These are phyloP conservation scores for Coemansia furcata DNA, from an alignment of 192 early-diverging fungal genomes.

Conservation along the genomic window DNA sequence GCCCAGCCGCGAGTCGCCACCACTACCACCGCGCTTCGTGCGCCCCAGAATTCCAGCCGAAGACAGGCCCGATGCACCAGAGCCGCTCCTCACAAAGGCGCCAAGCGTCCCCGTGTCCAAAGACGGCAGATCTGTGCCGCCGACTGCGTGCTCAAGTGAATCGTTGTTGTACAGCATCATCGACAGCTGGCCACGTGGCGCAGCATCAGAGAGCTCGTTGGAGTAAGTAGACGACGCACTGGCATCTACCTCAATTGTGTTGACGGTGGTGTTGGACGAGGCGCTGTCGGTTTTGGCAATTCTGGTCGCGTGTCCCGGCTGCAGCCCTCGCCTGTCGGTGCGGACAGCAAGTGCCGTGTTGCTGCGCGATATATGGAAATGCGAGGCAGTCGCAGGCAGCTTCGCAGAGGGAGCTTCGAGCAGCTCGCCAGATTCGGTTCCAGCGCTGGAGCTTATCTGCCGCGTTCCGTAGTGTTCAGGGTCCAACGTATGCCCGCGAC, in stretches of 20 bases:
- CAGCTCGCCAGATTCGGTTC: background rate
- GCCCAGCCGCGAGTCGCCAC: slow-evolving; percentile 31
- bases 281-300: slow-evolving; percentile 28
- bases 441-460: slow-evolving; percentile 2
- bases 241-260: slow-evolving; percentile 24
- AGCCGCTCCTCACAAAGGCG: background rate
- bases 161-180: slow-evolving; percentile 38
- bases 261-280: slow-evolving; percentile 23
- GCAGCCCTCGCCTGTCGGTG: background rate
- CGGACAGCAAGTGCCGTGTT: slow-evolving; percentile 24
- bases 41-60: slow-evolving; percentile 10
- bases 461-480: slow-evolving; percentile 25
- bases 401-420: background rate
- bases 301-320: slow-evolving; percentile 1
- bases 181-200: slow-evolving; percentile 34
- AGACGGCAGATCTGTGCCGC: background rate
- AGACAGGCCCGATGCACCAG: background rate
- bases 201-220: background rate
- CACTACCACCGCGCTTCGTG: slow-evolving; percentile 29
- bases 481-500: slow-evolving; percentile 43
- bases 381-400: slow-evolving; percentile 13
- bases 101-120: background rate
- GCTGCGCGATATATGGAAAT: slow-evolving; percentile 30
- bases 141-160: background rate
- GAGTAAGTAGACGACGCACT: slow-evolving; percentile 18